phyloP scores from a whole-genome alignment of 257 asterid genomes.

The Eucommia ulmoides region DNA sequence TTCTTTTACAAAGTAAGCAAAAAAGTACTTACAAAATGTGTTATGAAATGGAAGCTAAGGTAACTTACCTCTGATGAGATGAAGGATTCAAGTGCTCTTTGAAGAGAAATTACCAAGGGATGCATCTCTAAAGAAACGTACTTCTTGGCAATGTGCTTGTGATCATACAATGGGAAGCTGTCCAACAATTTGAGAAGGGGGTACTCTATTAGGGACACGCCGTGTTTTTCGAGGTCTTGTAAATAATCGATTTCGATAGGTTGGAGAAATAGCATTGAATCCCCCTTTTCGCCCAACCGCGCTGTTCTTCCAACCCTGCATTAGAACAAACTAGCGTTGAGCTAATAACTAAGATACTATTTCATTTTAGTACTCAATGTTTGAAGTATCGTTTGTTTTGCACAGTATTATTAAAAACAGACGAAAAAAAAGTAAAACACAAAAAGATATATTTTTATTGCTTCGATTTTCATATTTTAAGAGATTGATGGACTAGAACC shows the following conservation, averaged over 20 bases:
- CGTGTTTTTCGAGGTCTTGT: slow-evolving; percentile 69
- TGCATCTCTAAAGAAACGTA: slow-evolving; percentile 69
- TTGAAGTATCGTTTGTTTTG: too few relatives aligned
- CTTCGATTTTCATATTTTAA: too few relatives aligned
- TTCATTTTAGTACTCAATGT: too few relatives aligned
- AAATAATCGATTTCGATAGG: slow-evolving; percentile 71
- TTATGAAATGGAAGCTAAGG: too few relatives aligned
- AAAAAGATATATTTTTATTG: too few relatives aligned
- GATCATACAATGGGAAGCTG: slow-evolving; percentile 31
- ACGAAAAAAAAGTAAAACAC: too few relatives aligned
- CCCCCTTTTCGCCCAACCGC: slow-evolving; percentile 83
- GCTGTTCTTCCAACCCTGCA: slow-evolving; percentile 97
- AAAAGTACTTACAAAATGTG: too few relatives aligned
- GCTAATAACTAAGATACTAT: too few relatives aligned
- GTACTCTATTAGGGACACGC: slow-evolving; percentile 59
- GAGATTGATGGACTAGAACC: too few relatives aligned
- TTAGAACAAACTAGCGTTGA: too few relatives aligned
- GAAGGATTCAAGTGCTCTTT: slow-evolving; percentile 69
- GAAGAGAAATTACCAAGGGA: slow-evolving; percentile 70
- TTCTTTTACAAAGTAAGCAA: too few relatives aligned
- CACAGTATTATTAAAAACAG: too few relatives aligned
- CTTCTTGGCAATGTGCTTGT: slow-evolving; percentile 36
- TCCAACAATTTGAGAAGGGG: slow-evolving; percentile 65
- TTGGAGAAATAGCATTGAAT: slow-evolving; percentile 67
- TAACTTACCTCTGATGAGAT: slow-evolving; percentile 43